Percentiles rank a stretch among this genome's conserved stretches.
phyloP scores from a whole-genome alignment of 2,329 filamentous ascomycete genomes.

The Alternaria conjuncta region DNA sequence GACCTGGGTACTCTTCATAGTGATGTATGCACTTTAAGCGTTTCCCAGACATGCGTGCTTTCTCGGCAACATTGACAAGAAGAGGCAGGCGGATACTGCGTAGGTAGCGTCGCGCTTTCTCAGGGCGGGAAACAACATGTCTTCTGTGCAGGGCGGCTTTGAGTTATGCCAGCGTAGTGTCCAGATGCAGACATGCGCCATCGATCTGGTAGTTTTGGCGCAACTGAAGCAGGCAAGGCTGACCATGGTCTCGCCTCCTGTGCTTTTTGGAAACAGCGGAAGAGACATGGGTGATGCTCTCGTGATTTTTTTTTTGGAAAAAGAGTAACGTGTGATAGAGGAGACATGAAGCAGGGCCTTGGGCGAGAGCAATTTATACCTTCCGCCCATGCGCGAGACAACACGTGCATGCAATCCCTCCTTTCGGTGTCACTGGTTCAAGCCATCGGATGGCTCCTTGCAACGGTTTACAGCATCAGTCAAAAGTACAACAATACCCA shows the following conservation, averaged over 20 bases:
- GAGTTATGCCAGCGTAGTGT: no score
- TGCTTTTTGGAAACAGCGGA: not conserved
- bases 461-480: not conserved
- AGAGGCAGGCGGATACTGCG: not conserved
- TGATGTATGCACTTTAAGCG: not conserved
- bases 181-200: not conserved
- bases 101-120: not conserved
- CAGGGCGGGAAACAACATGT: not conserved
- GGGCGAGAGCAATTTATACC: not conserved
- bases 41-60: not conserved
- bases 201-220: fast-evolving
- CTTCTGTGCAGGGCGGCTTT: no score
- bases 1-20: not conserved
- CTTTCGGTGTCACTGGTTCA: not conserved
- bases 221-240: not conserved
- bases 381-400: not conserved
- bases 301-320: no score
- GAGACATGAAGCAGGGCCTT: not conserved
- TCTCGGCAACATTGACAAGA: not conserved
- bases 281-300: no score
- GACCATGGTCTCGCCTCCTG: not conserved
- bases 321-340: no score
- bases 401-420: not conserved
- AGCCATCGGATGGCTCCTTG: not conserved
- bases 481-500: not conserved